Base-by-base conservation (phyloP, 2,329 filamentous ascomycete species). In the Atkinsonella hypoxylon region DNA sequence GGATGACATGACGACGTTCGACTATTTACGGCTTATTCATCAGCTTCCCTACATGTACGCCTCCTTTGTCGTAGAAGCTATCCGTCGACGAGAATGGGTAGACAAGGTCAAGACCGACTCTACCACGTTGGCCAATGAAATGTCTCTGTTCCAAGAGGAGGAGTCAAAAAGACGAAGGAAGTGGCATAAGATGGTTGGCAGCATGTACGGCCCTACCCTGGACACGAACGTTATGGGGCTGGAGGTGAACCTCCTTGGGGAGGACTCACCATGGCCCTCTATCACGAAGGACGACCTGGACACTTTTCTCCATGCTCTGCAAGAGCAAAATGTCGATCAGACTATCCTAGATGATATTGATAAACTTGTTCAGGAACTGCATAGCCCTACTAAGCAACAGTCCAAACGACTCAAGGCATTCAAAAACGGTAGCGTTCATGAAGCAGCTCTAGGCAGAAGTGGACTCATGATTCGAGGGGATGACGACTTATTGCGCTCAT, bases 351-450 rank as follows among this genome's bases (percentile, higher is more conserved):
- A 82, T 11, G 87, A 95, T 48, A 75, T 97, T 34, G 72, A 75
- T 3, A 87, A 89, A 61, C 78, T 89, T 17, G 77, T 94, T 53
- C 82, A 83, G 54, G 89, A 95, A 49, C 74, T 97, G 13, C 83
- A 83, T 62, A 81, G 78, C 51, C 89, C 91, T 2, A 93, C 88
- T 0, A 89, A 85, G 59, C 88, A 93, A 64, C 90, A 95, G 62
- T 80, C 83, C 54, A 90, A 89, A 66, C 81, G 89, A 51, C 80
- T 93, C 7, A 95, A 91, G 64, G 89, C 89, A 5, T 97, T 98
- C 73, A 96, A 96, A 64, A 93, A 94, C 62, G 93, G 93, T 15
- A 97, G 93, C 62, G 79, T 97, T 38, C 89, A 96, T 60, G 93
- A 97, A 63, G 84, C 85, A n/a, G 81, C 81, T 2, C 77, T 96